Conservation (phyloP, 805 yeast species). For the Metschnikowia anglica region DNA sequence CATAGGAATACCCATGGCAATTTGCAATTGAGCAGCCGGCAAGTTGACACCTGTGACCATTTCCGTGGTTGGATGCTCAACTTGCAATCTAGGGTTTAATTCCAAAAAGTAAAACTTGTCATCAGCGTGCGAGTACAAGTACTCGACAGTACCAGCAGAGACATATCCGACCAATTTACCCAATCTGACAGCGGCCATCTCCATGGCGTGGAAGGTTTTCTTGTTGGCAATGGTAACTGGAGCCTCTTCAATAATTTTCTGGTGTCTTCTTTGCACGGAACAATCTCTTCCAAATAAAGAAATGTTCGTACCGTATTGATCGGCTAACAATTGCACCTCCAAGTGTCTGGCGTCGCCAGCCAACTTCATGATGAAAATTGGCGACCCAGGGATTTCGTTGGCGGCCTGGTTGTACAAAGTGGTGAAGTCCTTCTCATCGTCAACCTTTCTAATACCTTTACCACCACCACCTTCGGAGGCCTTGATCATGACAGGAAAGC, state of each 20-base stretch:
- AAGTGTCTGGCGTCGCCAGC: constrained; percentile 98
- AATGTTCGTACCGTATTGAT: constrained; percentile 96
- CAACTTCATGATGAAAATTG: constrained; percentile 94
- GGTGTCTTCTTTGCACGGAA: constrained; percentile 99
- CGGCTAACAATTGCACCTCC: constrained; percentile 97
- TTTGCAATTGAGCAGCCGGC: constrained; percentile 98
- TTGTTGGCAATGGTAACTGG: constrained; percentile 93
- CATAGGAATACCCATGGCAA: constrained; percentile 99
- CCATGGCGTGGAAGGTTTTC: constrained; percentile 88
- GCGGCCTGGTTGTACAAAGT: constrained; percentile 89
- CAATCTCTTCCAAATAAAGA: constrained; percentile 98
- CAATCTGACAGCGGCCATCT: constrained; percentile 93
- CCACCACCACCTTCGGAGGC: constrained; percentile 99
- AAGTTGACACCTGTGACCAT: constrained; percentile 98
- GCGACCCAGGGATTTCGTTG: constrained; percentile 98
- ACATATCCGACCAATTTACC: constrained; percentile 98
- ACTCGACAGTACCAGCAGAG: constrained; percentile 99
- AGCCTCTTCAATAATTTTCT: constrained; percentile 98
- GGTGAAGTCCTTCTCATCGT: constrained; percentile 72
- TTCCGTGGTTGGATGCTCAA: constrained; percentile 99
- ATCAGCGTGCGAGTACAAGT: constrained; percentile 89
- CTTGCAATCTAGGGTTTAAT: constrained; percentile 97
- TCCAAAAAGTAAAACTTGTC: constrained; percentile 95
- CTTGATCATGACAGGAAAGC: constrained; percentile 98
- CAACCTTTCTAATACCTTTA: constrained; percentile 98